Evolutionary conservation across 192 early-diverging fungal species (phyloP).

Genomic region (Gryganskiella cystojenkinii): DNA sequence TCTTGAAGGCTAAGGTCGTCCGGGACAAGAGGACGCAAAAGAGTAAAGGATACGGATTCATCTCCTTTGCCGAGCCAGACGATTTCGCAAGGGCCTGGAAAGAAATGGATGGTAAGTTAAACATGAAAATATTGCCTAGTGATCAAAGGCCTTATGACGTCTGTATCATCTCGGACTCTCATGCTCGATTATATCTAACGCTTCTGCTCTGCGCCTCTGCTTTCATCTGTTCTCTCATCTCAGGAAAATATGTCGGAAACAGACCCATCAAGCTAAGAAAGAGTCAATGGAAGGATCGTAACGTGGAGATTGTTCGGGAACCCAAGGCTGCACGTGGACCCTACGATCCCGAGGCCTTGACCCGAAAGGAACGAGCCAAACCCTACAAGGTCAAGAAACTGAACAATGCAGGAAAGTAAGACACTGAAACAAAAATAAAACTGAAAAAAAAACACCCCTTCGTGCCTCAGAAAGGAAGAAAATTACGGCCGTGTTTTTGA

Average conservation of each 20-base stretch:
- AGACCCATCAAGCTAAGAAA: slow-evolving; percentile 94
- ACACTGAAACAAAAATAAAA: too few species aligned
- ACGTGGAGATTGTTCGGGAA: slow-evolving; percentile 68
- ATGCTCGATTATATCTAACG: neutral
- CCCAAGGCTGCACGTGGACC: slow-evolving; percentile 35
- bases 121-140: neutral
- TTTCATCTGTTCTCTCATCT: slow-evolving; percentile 19
- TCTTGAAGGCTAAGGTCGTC: slow-evolving; percentile 87
- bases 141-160: too few species aligned
- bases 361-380: slow-evolving; percentile 41
- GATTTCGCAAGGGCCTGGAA: slow-evolving; percentile 94
- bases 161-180: neutral
- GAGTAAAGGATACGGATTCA: slow-evolving; percentile 93
- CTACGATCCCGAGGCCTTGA: slow-evolving; percentile 31
- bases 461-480: too few species aligned
- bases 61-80: slow-evolving; percentile 90
- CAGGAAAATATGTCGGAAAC: slow-evolving; percentile 95
- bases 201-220: neutral
- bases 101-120: slow-evolving; percentile 89
- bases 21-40: slow-evolving; percentile 88
- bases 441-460: too few species aligned
- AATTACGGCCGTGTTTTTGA: too few species aligned
- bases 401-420: slow-evolving; percentile 51
- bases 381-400: slow-evolving; percentile 53
- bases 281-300: slow-evolving; percentile 93